Base-by-base conservation (phyloP, 495 filamentous ascomycete genomes). In the Aspergillus homomorphus region DNA sequence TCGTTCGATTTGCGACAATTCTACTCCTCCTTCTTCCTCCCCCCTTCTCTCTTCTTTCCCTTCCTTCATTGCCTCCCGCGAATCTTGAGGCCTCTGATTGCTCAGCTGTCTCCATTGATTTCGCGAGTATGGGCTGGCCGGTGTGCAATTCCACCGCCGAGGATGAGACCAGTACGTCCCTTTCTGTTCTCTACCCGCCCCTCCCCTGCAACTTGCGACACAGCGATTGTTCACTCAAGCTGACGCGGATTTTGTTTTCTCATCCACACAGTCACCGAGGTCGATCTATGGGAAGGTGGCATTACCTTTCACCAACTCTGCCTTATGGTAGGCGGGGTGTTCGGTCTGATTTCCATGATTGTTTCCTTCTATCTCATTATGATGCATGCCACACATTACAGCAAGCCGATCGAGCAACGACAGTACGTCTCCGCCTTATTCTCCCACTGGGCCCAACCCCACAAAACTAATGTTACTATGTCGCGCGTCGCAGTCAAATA, bases 381-480 rank as follows among this genome's bases (percentile, higher is more conserved):
- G 74, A 78, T 78, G 64, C 91, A 96, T 82, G 88, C 89, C 20
- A 81, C 80, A 8, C 89, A 95, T 73, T 96, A 95, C 75, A 86
- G 88, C 53, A 88, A 87, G 66, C 90, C 90, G 16, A 77, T 80
- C 59, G 88, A 96, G 72, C 91, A 96, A 66, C 86, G 84, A 71
- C 91, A 96, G 87, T 88, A 76, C 57, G 84, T 83, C 83, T 72
- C 14, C 41, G 24, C 19, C 33, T 77, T 53, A 30, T 20, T 38
- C 41, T 21, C 24, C 10, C 24, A 52, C 79, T 74, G 52, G 19
- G 45, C n/a, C 21, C 45, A 24, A 43, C 41, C 14, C 20, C 53
- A 54, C 50, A 15, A 10, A 24, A 56, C 58, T 61, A 55, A 61
- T 19, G 4, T 20, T 38, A 48, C 41, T 30, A n/a, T 26, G 44